Evolutionary conservation across 495 filamentous ascomycete genomes (phyloP), one percentile per base, ranked within the genome.

Genomic region (Trichoderma orchidacearum): DNA sequence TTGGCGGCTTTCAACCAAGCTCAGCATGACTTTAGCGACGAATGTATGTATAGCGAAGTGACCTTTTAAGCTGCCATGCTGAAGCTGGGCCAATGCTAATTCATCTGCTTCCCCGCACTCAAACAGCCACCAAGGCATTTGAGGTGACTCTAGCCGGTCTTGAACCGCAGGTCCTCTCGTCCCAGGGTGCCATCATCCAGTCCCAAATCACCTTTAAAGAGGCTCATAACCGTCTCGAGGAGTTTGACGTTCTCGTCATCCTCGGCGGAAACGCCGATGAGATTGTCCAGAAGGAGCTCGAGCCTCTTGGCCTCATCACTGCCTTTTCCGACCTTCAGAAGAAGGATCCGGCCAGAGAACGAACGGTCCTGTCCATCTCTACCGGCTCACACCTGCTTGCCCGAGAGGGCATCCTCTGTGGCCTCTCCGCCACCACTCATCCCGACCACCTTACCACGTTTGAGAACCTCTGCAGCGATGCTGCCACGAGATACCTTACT

Each of bases 321-420:
- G 81, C 81, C 58, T 89, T 78, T 62, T 75, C 81, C 56, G 81
- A 85, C 62, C 67, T 87, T 53, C 85, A 87, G 69, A 73, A 78
- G 65, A 77, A 75, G 56, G 81, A 87, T 61, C 83, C 85, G 1
- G 73, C 69, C 63, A 81, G 80, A 59, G 85, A 87, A 72, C 84
- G 87, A 51, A 84, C 86, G 3, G 64, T 92, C 57, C 71, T 90
- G 60, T 86, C 85, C 57, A 71, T 94, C 72, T 87, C 84, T 73
- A 89, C 85, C 28, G 89, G 86, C 15, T 78, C 80, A 30, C 74
- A 90, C 28, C 72, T 92, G 60, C 76, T 92, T 25, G 89, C 84
- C 36, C 72, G 85, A 57, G 74, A 80, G 32, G 89, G 87, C 57
- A 73, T 90, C 60, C 72, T 94, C 35, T 71, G 76, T 58, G 88